Percentiles rank a stretch among this genome's conserved stretches.
These are phyloP conservation scores for Colletotrichum endophyticum DNA, from an alignment of 2,329 filamentous ascomycete species.

Conservation along the genomic window DNA sequence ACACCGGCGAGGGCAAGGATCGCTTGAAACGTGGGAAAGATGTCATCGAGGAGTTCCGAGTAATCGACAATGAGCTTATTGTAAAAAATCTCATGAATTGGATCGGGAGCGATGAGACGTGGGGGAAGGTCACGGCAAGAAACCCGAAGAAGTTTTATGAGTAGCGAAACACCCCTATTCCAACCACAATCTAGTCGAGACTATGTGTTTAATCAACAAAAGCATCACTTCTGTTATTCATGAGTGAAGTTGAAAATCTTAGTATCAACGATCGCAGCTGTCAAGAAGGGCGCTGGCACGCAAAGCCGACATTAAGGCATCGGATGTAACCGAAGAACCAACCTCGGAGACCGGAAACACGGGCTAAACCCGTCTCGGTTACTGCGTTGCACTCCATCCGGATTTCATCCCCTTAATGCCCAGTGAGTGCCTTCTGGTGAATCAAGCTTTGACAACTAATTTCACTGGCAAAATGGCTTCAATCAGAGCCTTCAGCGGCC, in stretches of 20 bases:
- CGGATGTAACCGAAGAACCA: neutral
- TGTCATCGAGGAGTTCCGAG: neutral
- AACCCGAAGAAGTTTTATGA: neutral
- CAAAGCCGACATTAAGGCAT: neutral
- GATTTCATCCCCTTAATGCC: neutral
- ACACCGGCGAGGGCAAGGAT: conserved; percentile 6
- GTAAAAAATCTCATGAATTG: neutral
- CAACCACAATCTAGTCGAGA: fast-evolving
- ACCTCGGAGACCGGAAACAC: neutral
- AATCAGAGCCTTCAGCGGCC: neutral
- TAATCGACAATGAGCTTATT: neutral
- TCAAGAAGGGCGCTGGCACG: fast-evolving
- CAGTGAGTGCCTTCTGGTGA: neutral
- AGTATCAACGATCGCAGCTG: fast-evolving
- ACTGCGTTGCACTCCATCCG: neutral
- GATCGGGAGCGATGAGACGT: neutral
- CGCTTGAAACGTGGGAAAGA: neutral
- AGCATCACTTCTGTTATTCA: neutral
- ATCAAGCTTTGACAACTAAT: neutral
- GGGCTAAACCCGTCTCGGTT: neutral
- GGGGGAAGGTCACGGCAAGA: neutral
- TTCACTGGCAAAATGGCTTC: neutral
- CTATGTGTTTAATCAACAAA: fast-evolving
- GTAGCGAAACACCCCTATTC: neutral
- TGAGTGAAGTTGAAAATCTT: neutral